These are phyloP conservation scores for Cyclostephanos invisitatus DNA, from an alignment of 108 stramenopile genomes.

Conservation along the genomic window DNA sequence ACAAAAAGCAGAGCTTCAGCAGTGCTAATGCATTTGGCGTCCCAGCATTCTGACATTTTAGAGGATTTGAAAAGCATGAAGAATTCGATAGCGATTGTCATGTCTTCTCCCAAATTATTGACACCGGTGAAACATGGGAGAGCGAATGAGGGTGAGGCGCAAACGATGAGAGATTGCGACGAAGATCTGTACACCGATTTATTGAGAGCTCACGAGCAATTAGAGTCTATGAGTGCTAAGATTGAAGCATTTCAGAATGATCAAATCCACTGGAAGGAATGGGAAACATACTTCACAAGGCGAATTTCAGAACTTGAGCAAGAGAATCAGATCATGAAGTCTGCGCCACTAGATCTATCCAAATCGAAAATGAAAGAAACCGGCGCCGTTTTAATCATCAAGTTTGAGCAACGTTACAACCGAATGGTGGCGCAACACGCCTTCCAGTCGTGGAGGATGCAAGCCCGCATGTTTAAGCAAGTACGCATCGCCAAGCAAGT, in stretches of 20 bases:
- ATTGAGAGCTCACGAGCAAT: slow-evolving; percentile 32
- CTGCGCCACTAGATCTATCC: slow-evolving; percentile 5
- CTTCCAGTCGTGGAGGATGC: slow-evolving; percentile 28
- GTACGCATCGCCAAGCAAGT: slow-evolving; percentile 42
- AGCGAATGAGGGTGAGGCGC: neutral
- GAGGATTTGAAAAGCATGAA: slow-evolving; percentile 42
- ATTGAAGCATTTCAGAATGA: slow-evolving; percentile 26
- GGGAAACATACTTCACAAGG: slow-evolving; percentile 15
- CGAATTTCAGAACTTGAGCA: slow-evolving; percentile 34
- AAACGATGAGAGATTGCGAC: neutral
- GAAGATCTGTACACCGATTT: slow-evolving; percentile 38
- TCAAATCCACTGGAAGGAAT: slow-evolving; percentile 32
- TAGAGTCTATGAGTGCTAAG: slow-evolving; percentile 26
- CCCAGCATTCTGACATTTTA: slow-evolving; percentile 25
- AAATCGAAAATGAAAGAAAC: slow-evolving; percentile 31
- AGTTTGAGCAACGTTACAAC: slow-evolving; percentile 23
- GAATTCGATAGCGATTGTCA: slow-evolving; percentile 21
- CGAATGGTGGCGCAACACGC: slow-evolving; percentile 13
- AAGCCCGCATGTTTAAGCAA: slow-evolving; percentile 33
- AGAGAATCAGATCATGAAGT: slow-evolving; percentile 15
- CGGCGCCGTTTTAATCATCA: slow-evolving; percentile 12
- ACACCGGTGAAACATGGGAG: slow-evolving; percentile 23
- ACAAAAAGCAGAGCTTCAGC: slow-evolving; percentile 12
- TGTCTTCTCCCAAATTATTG: slow-evolving; percentile 25
- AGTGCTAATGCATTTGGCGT: neutral